These are phyloP conservation scores for Penicillium flavigenum DNA, from an alignment of 495 filamentous ascomycete species.

Conservation along the genomic window DNA sequence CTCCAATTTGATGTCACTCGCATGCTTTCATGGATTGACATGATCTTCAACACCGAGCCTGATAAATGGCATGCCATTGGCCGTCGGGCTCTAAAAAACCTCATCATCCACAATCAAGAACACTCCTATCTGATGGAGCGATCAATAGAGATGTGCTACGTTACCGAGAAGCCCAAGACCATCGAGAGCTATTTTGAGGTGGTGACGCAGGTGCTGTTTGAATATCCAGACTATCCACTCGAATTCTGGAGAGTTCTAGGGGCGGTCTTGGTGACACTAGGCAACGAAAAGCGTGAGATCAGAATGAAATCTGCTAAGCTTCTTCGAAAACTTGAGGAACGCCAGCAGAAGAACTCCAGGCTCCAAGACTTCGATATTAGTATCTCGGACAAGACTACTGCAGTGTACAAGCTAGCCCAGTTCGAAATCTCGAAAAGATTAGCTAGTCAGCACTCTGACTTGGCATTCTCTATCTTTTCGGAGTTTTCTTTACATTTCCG, in stretches of 20 bases:
- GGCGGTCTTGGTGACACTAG: conserved; percentile 84
- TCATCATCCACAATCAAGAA: conserved; percentile 86
- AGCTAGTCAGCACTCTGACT: conserved; percentile 81
- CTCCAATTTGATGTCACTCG: conserved; percentile 88
- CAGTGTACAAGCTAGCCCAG: conserved; percentile 94
- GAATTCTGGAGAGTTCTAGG: conserved; percentile 88
- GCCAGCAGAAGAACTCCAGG: conserved; percentile 80
- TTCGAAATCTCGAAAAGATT: conserved; percentile 92
- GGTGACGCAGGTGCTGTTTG: conserved; percentile 78
- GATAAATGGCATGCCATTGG: conserved; percentile 93
- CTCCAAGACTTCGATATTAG: conserved; percentile 98
- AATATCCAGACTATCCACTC: conserved; percentile 73
- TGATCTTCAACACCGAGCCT: conserved; percentile 85
- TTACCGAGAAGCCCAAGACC: conserved; percentile 65
- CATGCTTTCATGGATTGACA: conserved; percentile 91
- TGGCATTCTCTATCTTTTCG: conserved; percentile 91
- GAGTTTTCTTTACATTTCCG: conserved; percentile 93
- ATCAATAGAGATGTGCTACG: conserved; percentile 85
- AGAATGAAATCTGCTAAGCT: conserved; percentile 85
- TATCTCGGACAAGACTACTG: conserved; percentile 96
- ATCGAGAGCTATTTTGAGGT: conserved; percentile 96
- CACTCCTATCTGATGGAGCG: conserved; percentile 79
- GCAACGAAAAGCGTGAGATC: conserved; percentile 83
- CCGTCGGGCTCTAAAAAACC: conserved; percentile 81
- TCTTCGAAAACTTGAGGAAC: conserved; percentile 77